phyloP scores from a whole-genome alignment of 2,329 filamentous ascomycete species.

The Pleomassaria siparia region DNA sequence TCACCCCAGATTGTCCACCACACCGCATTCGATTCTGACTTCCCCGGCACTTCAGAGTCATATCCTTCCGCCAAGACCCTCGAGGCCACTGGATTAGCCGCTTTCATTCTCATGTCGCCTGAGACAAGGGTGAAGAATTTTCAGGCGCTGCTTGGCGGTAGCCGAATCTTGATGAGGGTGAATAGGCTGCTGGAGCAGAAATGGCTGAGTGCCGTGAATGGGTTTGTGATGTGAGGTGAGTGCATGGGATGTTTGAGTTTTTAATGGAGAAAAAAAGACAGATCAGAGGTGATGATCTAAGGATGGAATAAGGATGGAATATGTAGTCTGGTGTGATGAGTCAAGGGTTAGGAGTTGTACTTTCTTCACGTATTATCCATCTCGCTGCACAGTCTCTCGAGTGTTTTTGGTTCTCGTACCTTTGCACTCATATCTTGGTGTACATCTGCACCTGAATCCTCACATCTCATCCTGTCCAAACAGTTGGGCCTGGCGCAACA shows the following conservation, averaged over 20 bases:
- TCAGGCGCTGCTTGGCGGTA: constrained; percentile 56
- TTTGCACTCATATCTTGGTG: neutral
- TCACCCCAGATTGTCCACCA: constrained; percentile 28
- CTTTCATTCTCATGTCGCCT: constrained; percentile 59
- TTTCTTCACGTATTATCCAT: neutral
- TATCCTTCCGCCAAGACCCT: constrained; percentile 1
- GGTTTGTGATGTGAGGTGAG: constrained; percentile 19
- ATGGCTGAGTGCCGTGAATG: constrained; percentile 48
- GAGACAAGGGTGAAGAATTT: constrained; percentile 56
- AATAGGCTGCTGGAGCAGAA: constrained; percentile 54
- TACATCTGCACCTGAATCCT: neutral
- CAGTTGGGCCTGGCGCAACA: constrained; percentile 8
- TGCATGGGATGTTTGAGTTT: neutral
- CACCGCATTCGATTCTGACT: constrained; percentile 8
- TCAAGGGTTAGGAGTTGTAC: neutral
- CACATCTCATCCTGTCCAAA: constrained; percentile 11
- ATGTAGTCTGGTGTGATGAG: neutral
- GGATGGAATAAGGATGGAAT: neutral
- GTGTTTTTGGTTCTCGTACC: no score
- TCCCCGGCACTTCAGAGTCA: neutral
- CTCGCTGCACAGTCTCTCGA: neutral
- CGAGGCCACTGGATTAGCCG: constrained; percentile 48
- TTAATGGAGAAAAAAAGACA: neutral
- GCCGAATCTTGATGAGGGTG: constrained; percentile 55
- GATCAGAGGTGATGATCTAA: no score